Percentiles rank a stretch among this genome's conserved stretches.
Conservation (phyloP, 2,329 filamentous ascomycete species). For the Colletotrichum chrysophilum region DNA sequence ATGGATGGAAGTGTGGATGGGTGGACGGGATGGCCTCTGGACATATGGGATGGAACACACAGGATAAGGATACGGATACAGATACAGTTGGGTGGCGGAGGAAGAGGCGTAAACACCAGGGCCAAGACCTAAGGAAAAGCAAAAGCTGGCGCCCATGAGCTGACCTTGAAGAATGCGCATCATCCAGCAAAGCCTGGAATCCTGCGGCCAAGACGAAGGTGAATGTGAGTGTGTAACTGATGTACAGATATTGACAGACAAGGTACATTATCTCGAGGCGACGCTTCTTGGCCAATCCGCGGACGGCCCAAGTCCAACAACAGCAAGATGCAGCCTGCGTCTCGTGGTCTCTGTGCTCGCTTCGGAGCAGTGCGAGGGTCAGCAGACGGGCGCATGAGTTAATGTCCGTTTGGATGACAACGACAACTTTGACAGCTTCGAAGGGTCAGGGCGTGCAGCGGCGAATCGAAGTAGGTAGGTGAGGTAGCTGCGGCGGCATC, state of each 20-base stretch:
- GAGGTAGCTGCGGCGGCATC: background rate
- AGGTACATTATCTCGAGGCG: background rate
- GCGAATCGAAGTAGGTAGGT: background rate
- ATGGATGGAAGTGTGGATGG: slow-evolving; percentile 12
- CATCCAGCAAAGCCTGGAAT: background rate
- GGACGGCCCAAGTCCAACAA: background rate
- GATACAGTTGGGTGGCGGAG: background rate
- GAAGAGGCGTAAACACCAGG: background rate
- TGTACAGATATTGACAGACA: background rate
- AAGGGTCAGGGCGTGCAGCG: background rate
- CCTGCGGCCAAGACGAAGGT: background rate
- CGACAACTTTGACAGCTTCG: slow-evolving; percentile 8
- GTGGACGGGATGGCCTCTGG: background rate
- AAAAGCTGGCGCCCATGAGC: background rate
- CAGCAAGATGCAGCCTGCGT: background rate
- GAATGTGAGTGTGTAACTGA: background rate
- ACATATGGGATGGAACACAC: slow-evolving; percentile 11
- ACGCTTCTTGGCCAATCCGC: background rate
- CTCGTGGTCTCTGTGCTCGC: slow-evolving; percentile 4
- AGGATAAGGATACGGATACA: background rate
- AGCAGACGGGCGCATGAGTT: background rate
- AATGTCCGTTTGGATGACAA: background rate
- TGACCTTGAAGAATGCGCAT: slow-evolving; percentile 9
- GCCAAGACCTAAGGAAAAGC: background rate
- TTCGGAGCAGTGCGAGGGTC: background rate